Conservation (phyloP, 106 monocot genomes). For the Hemerocallis citrina region DNA sequence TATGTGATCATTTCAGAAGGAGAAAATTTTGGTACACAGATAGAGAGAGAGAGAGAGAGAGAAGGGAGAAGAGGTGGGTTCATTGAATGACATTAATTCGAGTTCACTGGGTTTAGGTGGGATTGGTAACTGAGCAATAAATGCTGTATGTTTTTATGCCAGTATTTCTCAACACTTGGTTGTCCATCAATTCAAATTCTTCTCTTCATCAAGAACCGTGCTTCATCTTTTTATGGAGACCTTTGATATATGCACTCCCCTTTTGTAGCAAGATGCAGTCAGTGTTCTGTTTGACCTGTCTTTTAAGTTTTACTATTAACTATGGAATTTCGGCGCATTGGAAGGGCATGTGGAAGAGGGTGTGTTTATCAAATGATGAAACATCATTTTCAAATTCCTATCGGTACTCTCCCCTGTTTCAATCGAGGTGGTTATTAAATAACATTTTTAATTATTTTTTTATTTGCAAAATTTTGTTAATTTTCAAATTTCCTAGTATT, state of each 20-base stretch:
- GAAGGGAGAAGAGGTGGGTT: slow-evolving; percentile 7
- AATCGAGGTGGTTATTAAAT: no score
- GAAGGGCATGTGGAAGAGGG: no score
- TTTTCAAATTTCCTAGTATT: no score
- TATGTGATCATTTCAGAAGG: background rate
- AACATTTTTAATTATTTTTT: no score
- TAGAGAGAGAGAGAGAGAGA: background rate
- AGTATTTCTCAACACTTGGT: slow-evolving; percentile 52
- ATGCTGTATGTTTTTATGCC: slow-evolving; percentile 58
- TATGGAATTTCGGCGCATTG: no score
- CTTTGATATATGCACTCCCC: background rate
- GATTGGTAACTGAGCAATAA: slow-evolving; percentile 39
- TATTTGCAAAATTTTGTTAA: no score
- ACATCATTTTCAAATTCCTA: no score
- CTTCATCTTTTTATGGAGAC: background rate
- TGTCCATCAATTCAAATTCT: slow-evolving; percentile 44
- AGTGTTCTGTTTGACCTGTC: no score
- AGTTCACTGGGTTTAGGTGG: slow-evolving; percentile 44
- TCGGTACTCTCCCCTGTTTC: no score
- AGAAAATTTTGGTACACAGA: background rate
- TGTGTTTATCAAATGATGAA: no score
- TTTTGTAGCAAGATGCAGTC: background rate
- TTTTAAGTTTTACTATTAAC: no score
- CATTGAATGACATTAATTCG: slow-evolving; percentile 47
- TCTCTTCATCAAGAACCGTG: background rate